Conservation (phyloP, 2,329 filamentous ascomycete genomes). For the Botrytis deweyae region DNA sequence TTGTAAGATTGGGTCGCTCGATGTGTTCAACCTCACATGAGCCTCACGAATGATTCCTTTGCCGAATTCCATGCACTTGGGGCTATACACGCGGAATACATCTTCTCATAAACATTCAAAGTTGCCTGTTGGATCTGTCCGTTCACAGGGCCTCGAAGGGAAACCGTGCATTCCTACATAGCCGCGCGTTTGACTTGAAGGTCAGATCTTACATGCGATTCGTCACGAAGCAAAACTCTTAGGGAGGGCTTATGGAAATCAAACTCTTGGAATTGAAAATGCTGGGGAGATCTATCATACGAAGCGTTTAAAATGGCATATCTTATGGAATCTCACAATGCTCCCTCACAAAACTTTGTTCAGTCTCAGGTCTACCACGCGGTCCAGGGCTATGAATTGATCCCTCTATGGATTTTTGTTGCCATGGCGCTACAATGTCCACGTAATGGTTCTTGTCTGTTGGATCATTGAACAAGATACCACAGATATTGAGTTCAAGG, state of each 20-base stretch:
- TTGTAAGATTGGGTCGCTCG: not conserved
- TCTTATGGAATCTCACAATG: not conserved
- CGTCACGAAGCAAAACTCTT: too few species aligned
- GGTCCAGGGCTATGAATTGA: not conserved
- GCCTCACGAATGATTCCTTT: not conserved
- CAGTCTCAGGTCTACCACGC: not conserved
- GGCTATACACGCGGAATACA: not conserved
- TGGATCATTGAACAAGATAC: too few species aligned
- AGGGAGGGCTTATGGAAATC: not conserved
- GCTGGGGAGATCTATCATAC: rapidly evolving
- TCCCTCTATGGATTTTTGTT: not conserved
- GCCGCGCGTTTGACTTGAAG: not conserved
- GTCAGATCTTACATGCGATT: not conserved
- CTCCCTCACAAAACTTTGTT: not conserved
- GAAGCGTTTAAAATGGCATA: not conserved
- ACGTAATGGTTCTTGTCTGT: not conserved
- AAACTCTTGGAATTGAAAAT: not conserved
- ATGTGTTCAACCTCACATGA: not conserved
- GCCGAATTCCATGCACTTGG: not conserved
- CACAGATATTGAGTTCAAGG: not conserved
- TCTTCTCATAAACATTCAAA: too few species aligned
- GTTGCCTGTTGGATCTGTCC: not conserved
- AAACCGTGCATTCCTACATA: not conserved
- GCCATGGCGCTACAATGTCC: not conserved
- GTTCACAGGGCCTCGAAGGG: too few species aligned